Base-by-base conservation (phyloP, 345 rosid species). In the Cardamine resedifolia region DNA sequence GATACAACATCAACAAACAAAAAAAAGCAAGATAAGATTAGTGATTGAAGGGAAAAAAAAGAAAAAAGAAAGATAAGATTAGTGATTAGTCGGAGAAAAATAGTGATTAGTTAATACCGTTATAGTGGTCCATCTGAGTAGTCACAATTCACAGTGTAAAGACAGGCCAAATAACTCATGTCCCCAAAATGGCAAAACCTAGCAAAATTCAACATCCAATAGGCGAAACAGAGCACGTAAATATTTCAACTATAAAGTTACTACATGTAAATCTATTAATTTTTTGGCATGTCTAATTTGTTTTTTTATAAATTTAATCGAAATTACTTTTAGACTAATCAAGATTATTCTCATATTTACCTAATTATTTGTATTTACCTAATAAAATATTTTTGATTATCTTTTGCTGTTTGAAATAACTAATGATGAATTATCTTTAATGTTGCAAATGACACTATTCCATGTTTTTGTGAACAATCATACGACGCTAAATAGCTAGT, bases 31-130 rank as follows among this genome's bases (percentile, higher is more conserved):
- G 47, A 59, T 34, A 59, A 38, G 28, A 36, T 16, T 18, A 64
- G 64, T 26, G 70, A 72, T 23, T 31, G 36, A 7, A 31, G 36
- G 33, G n/a, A 1, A 30, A 27, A 26, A 26, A 30, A 16, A 6
- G 0, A 26, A 64, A 18, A 57, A 34, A 7, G n/a, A 12, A 33
- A 36, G 47, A 59, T 34, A 59, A 38, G 11, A 38, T 18, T 19
- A 56, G 36, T 16, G 50, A 60, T 27, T 48, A 69, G 18, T 38
- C 5, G 31, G 39, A n/a, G 45, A 50, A 33, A 60, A 41, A 21
- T 16, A 33, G 10, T 61, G 50, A 68, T 53, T 75, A 53, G 79
- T 61, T 75, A 75, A 68, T 61, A 68, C 79, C 64, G 79, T 75
- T 75, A 68, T 43, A 60, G 69, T 75, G 74, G 74, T 68, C 79